phyloP scores from a whole-genome alignment of 2,329 filamentous ascomycete species.

The Phialophora expanda region DNA sequence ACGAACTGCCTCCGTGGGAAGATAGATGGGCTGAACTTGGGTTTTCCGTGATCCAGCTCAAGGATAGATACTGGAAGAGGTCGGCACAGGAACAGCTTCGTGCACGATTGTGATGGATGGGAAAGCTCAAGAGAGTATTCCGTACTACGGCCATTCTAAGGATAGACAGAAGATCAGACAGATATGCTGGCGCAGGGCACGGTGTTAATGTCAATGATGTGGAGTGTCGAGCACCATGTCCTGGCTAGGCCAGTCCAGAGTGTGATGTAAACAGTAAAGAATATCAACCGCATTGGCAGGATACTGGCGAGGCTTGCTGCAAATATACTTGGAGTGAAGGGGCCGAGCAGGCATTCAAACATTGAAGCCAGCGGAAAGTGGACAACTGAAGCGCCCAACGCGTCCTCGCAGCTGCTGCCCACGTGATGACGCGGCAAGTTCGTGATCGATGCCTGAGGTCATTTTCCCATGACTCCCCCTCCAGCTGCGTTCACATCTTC shows the following conservation, averaged over 20 bases:
- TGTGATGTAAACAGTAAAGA: no score
- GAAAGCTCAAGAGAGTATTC: neutral
- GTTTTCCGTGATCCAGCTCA: conserved; percentile 9
- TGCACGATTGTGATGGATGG: neutral
- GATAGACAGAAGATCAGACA: neutral
- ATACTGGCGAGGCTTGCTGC: no score
- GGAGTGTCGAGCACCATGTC: no score
- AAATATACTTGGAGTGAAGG: no score
- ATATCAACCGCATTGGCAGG: no score
- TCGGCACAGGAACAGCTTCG: conserved; percentile 12
- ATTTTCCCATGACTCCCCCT: no score
- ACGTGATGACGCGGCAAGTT: conserved; percentile 25
- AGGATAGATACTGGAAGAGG: conserved; percentile 8
- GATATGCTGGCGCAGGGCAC: no score
- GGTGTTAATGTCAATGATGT: no score
- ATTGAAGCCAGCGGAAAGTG: no score
- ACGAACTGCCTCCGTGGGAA: conserved; percentile 45
- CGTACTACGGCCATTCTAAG: neutral
- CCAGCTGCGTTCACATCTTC: neutral
- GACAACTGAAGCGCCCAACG: no score
- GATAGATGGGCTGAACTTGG: conserved; percentile 13
- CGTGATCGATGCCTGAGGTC: conserved; percentile 13
- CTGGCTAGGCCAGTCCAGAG: no score
- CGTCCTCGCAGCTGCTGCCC: neutral
- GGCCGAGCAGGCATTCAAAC: no score